phyloP scores from a whole-genome alignment of 345 rosid species.

The Populus simonii region DNA sequence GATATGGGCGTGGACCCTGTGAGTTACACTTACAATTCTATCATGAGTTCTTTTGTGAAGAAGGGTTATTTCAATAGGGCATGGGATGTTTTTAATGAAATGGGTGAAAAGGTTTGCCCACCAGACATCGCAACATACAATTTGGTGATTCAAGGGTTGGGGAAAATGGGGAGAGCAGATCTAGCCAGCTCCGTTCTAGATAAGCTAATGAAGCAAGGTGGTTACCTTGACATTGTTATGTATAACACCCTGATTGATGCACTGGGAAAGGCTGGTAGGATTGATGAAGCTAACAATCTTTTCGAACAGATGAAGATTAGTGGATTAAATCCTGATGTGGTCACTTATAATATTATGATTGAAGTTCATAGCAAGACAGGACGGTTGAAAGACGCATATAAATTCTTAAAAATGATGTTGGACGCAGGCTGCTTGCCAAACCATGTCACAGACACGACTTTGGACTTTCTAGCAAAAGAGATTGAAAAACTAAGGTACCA shows the following conservation, averaged over 20 bases:
- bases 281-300: slow-evolving; percentile 63
- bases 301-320: slow-evolving; percentile 72
- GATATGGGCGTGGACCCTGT: slow-evolving; percentile 58
- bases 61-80: slow-evolving; percentile 76
- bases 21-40: slow-evolving; percentile 73
- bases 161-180: slow-evolving; percentile 87
- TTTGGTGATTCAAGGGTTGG: slow-evolving; percentile 75
- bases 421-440: slow-evolving; percentile 77
- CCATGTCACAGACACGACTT: slow-evolving; percentile 74
- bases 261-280: slow-evolving; percentile 72
- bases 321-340: slow-evolving; percentile 75
- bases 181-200: slow-evolving; percentile 69
- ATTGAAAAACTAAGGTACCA: slow-evolving; percentile 62
- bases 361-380: slow-evolving; percentile 87
- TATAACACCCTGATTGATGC: slow-evolving; percentile 85
- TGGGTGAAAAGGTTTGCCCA: slow-evolving; percentile 64
- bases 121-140: slow-evolving; percentile 81
- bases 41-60: slow-evolving; percentile 85
- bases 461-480: slow-evolving; percentile 75
- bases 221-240: slow-evolving; percentile 82
- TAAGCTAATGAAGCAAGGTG: slow-evolving; percentile 68
- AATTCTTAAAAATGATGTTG: slow-evolving; percentile 67
- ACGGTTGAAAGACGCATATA: slow-evolving; percentile 67
- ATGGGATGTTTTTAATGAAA: slow-evolving; percentile 59
- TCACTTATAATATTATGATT: slow-evolving; percentile 78